Evolutionary conservation across 768 basidiomycete species (phyloP), one percentile per base, ranked within the genome.

Genomic region (Leccinum broughii): DNA sequence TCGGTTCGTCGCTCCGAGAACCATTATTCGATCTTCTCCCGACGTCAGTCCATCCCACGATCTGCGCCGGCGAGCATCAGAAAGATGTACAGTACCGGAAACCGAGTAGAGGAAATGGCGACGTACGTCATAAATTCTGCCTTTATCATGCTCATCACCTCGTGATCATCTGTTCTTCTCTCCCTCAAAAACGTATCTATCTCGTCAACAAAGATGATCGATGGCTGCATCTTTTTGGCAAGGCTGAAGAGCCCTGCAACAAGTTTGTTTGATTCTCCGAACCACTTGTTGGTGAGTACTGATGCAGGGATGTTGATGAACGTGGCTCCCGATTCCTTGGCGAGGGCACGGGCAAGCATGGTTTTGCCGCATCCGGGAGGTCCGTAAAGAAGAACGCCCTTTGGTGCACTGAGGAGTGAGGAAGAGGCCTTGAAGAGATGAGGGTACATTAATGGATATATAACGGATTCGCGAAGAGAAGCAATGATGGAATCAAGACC

Each of bases 321-420:
- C 0, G 95, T 96, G 7, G 97, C 97, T 17, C 93, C 92, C 3
- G 91, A 93, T 78, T 99, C 95, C 72, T 96, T 97, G 13, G 97
- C 97, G 8, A 99, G 83, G 2, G 96, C 96, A 72, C 96, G 96
- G 1, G 97, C 97, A n/a, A 99, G 83, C 94, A 99, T 95, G 1
- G 97, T 98, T 79, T 99, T 99, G 26, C 97, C 97, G 65, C 97
- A 99, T 6, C 97, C 96, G 1, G 97, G 97, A 46, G 95, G 97
- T 0, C 97, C 97, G 67, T 92, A 96, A 20, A 99, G 83, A 17
- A 98, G 82, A 9, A 98, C 96, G 13, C 97, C 97, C 72, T 98
- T 98, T 0, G 97, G 97, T 5, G 97, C 93, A 6, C 86, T 85
- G 61, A 97, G 84, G 22, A 98, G 84, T 14, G 88, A 82, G 0